Evolutionary conservation across 2,329 filamentous ascomycete genomes (phyloP).

Genomic region (Colletotrichum cereale): DNA sequence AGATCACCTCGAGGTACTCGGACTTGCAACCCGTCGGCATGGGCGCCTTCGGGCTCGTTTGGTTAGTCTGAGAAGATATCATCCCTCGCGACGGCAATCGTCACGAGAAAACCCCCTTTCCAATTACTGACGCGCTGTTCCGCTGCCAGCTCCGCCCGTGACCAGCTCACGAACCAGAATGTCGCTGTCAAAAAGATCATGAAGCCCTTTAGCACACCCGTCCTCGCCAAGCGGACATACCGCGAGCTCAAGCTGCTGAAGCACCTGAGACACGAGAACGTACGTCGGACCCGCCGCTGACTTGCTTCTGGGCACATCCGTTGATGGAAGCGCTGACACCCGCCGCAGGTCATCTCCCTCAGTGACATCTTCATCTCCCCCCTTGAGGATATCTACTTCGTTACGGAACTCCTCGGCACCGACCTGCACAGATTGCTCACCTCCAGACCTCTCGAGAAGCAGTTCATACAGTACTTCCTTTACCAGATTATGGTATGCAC

Average conservation of each 20-base stretch:
- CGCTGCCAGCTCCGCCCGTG: constrained; percentile 84
- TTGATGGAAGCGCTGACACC: constrained; percentile 41
- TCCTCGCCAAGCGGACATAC: constrained; percentile 97
- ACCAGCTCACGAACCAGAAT: constrained; percentile 96
- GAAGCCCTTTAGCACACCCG: constrained; percentile 99
- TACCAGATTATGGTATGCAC: constrained; percentile 93
- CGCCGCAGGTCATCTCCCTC: constrained; percentile 86
- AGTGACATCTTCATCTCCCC: constrained; percentile 99
- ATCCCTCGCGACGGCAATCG: constrained; percentile 24
- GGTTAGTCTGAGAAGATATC: constrained; percentile 68
- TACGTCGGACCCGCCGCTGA: constrained; percentile 55
- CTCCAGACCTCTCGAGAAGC: constrained; percentile 95
- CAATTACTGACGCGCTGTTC: constrained; percentile 40
- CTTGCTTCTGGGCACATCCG: constrained; percentile 1
- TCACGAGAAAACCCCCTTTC: constrained; percentile 11
- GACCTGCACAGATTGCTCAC: constrained; percentile 96
- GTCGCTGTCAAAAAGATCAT: constrained; percentile 99
- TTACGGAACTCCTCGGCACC: constrained; percentile 96
- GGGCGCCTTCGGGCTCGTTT: constrained; percentile 98
- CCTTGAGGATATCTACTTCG: constrained; percentile 98
- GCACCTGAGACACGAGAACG: constrained; percentile 97
- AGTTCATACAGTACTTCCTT: constrained; percentile 99
- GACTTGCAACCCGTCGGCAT: constrained; percentile 99
- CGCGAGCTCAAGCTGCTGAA: constrained; percentile 97
- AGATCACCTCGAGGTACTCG: constrained; percentile 98